Evolutionary conservation across 306 rosid genomes (phyloP).

Genomic region (Sindora glabra): DNA sequence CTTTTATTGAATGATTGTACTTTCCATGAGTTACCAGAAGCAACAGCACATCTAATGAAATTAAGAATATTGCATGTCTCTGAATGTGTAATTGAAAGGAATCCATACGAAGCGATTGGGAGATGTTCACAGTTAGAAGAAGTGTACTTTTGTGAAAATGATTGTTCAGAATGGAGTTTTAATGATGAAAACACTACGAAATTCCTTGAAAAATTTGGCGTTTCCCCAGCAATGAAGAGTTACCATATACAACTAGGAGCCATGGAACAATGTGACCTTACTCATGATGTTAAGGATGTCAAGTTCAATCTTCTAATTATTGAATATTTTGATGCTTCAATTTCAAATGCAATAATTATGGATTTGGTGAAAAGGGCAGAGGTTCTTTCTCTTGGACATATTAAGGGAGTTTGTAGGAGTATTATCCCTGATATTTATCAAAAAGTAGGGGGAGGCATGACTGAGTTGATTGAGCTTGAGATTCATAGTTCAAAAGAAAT

Average conservation of each 20-base stretch:
- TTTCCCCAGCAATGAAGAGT: not conserved
- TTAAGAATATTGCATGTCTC: not conserved
- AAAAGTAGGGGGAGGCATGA: not conserved
- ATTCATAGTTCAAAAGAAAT: no score
- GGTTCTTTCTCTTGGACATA: accelerated
- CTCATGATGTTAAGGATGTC: not conserved
- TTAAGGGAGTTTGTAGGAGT: not conserved
- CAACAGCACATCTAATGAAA: not conserved
- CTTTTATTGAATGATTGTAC: accelerated
- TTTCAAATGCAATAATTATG: not conserved
- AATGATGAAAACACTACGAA: accelerated
- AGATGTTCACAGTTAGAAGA: slow-evolving; percentile 8
- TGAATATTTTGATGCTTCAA: accelerated
- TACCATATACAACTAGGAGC: not conserved
- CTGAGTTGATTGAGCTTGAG: not conserved
- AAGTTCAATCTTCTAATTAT: no score
- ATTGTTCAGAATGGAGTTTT: not conserved
- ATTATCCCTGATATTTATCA: slow-evolving; percentile 10
- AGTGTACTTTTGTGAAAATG: not conserved
- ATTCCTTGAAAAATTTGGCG: no score
- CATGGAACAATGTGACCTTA: not conserved
- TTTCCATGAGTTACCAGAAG: not conserved
- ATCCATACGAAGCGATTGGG: slow-evolving; percentile 8
- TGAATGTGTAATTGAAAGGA: accelerated
- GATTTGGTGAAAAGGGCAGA: not conserved